Percentiles rank a stretch among this genome's conserved stretches.
Conservation (phyloP, 208 protist species). For the Trypanosoma cruzi region DNA sequence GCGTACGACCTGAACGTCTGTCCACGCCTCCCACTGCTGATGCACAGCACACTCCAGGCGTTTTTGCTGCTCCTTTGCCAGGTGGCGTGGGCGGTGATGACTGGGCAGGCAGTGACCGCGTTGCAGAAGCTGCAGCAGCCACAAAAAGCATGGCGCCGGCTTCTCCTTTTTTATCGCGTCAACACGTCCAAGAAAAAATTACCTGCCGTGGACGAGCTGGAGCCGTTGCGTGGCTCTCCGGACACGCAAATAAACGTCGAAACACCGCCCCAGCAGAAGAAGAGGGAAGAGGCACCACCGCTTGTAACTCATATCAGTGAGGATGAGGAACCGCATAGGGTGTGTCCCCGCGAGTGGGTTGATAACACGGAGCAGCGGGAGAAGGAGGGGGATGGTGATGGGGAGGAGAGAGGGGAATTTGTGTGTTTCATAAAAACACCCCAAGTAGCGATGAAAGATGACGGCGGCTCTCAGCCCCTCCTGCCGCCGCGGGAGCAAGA, state of each 20-base stretch:
- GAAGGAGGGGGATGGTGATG: neutral
- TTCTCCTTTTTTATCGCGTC: neutral
- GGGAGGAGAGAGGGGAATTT: neutral
- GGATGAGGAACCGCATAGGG: neutral
- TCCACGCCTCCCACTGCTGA: slow-evolving; percentile 50
- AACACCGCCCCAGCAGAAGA: neutral
- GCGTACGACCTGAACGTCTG: slow-evolving; percentile 46
- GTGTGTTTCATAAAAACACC: neutral
- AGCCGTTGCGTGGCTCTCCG: neutral
- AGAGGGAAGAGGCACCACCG: neutral
- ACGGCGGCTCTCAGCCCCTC: neutral
- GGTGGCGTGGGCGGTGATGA: slow-evolving; percentile 67
- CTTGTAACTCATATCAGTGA: neutral
- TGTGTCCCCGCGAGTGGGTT: neutral
- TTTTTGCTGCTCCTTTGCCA: slow-evolving; percentile 48
- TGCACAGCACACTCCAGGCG: slow-evolving; percentile 51
- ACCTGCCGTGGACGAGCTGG: neutral
- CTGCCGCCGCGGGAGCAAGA: neutral
- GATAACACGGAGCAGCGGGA: neutral
- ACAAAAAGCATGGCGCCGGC: neutral
- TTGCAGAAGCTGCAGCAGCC: slow-evolving; percentile 10
- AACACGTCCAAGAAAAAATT: neutral
- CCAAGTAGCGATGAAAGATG: neutral
- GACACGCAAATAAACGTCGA: neutral
- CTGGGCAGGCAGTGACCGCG: slow-evolving; percentile 49